Evolutionary conservation across 2,329 filamentous ascomycete genomes (phyloP), one percentile per base, ranked within the genome.

Genomic region (Ceratocystis huliohia): DNA sequence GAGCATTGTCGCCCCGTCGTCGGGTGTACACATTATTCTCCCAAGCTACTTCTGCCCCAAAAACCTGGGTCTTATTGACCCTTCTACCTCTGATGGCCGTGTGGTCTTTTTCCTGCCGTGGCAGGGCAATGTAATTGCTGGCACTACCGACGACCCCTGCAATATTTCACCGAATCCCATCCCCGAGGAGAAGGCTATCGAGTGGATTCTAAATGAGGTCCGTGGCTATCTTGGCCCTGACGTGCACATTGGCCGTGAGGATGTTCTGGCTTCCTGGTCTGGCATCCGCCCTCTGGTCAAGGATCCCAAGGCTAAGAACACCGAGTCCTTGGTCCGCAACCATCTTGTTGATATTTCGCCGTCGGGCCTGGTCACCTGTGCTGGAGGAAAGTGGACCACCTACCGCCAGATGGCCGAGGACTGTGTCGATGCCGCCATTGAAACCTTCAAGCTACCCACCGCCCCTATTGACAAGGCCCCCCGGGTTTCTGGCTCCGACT

Each of bases 331-430:
- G 20, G 91, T 95, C 64, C 88, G 91, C 66, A 95, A 92, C 75
- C 91, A 95, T 74, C 80, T 96, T 56, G 84, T 95, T 70, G 87
- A 90, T 68, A 81, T 89, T 63, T 93, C 89, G n/a, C 76, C 82
- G 1, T 90, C 88, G 5, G 91, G 91, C 10, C 81, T 95, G 22
- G 78, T 96, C 70, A 96, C 91, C 44, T 92, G 89, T 73, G 89
- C 89, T 33, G 91, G 91, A 71, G 91, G 91, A 61, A 95, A 96
- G 77, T 95, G 91, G 91, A 95, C 91, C 2, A 95, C 91, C 1
- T 95, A 95, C 77, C 87, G 91, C 66, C 89, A 95, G 75, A 95
- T 96, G 91, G 89, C 90, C 25, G 89, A 96, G 76, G 89, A 95
- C 74, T 88, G 88, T 57, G 89, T 96, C 56, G 89, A 95, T 72